Evolutionary conservation across 108 stramenopile species (phyloP).

Genomic region (Mediolabrus comicus): DNA sequence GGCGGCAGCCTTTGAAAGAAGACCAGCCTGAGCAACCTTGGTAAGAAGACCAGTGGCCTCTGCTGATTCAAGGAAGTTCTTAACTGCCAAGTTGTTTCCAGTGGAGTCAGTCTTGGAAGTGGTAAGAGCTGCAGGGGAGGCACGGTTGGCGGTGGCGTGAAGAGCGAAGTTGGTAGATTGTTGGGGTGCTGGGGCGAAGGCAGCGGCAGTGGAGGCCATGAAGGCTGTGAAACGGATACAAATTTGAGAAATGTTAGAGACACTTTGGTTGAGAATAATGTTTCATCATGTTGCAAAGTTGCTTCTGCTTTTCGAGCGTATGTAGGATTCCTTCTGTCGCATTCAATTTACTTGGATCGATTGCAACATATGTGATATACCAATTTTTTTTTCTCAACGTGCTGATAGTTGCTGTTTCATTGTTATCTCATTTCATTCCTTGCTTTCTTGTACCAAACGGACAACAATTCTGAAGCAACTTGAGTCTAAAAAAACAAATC

Average conservation of each 20-base stretch:
- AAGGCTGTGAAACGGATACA: slow-evolving; percentile 43
- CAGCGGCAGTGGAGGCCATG: slow-evolving; percentile 57
- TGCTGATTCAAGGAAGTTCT: slow-evolving; percentile 60
- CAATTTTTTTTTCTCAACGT: too few relatives aligned
- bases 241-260: slow-evolving; percentile 16
- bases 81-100: slow-evolving; percentile 87
- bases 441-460: too few relatives aligned
- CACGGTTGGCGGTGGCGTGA: slow-evolving; percentile 40
- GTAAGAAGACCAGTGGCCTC: slow-evolving; percentile 70
- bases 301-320: not conserved
- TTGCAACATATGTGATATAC: too few relatives aligned
- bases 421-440: too few relatives aligned
- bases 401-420: too few relatives aligned
- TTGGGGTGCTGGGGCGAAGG: slow-evolving; percentile 63
- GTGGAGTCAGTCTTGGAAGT: slow-evolving; percentile 63
- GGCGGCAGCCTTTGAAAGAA: slow-evolving; percentile 80
- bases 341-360: too few relatives aligned
- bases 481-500: too few relatives aligned
- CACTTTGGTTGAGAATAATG: not conserved
- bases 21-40: slow-evolving; percentile 75
- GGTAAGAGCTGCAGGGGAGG: slow-evolving; percentile 35
- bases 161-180: slow-evolving; percentile 36
- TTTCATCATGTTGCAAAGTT: not conserved
- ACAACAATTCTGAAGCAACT: too few relatives aligned
- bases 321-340: too few relatives aligned